Base-by-base conservation (phyloP, 1,284 basidiomycete species). In the Fistulina hepatica region DNA sequence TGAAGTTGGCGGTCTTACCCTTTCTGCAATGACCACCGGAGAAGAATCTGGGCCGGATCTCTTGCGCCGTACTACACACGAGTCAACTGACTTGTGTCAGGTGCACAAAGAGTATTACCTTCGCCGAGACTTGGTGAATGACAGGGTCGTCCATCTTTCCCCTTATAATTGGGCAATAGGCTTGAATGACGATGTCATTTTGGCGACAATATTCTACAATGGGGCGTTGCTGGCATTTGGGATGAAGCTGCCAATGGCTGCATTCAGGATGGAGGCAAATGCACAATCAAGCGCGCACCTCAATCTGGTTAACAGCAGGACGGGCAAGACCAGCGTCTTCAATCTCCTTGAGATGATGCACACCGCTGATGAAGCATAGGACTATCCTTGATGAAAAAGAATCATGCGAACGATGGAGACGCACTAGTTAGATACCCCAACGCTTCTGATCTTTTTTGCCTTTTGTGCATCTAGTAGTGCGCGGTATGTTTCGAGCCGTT, bases 281-380 rank as follows among this genome's bases (percentile, higher is more conserved):
- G 9, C 19, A 22, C 25, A 28, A 43, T 26, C 20, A 10, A 13
- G 39, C 23, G 40, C 53, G 23, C 47, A 75, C 81, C 65, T 92
- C 82, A 39, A 93, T 78, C 53, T 94, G 89, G 56, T 93, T 90
- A 33, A 92, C 76, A 1, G 77, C 63, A 1, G 89, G 89, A 53
- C 68, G 56, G 45, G 72, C 67, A 34, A 69, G 58, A 7, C 77
- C 77, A 0, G 74, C 76, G 0, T 57, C 57, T 36, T 64, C 65
- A 23, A 94, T 76, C 51, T 88, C 79, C 52, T 86, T 71, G 4
- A 94, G 65, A 52, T 93, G 90, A 34, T 77, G 71, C 32, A 88
- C 59, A 8, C 74, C 73, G 50, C 83, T 88, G 41, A n/a, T n/a
- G 13, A 3, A 23, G 23, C 4, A 20, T 9, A 6, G 12, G 41